These are phyloP conservation scores for Trypanosoma mega DNA, from an alignment of 208 protist species.

Conservation along the genomic window DNA sequence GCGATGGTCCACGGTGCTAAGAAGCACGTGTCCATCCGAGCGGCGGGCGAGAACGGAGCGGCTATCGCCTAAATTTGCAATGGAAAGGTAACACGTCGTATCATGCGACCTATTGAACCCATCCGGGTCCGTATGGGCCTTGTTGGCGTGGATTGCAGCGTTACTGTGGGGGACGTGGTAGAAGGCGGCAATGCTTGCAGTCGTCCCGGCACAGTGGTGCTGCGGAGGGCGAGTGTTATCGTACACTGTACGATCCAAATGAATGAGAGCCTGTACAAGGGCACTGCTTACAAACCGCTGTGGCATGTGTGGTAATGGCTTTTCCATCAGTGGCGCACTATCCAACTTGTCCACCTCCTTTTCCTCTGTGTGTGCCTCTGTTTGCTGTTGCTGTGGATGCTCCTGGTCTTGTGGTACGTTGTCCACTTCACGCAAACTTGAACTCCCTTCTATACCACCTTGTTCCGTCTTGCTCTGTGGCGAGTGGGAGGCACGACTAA, in stretches of 20 bases:
- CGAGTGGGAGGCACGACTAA: conserved; percentile 18
- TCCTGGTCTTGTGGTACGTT: no score
- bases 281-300: conserved; percentile 55
- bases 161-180: no score
- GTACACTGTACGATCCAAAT: conserved; percentile 65
- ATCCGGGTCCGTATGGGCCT: no score
- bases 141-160: not conserved
- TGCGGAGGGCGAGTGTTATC: conserved; percentile 25
- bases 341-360: not conserved
- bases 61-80: conserved; percentile 79
- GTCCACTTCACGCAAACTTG: no score
- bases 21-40: conserved; percentile 30
- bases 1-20: conserved; percentile 63
- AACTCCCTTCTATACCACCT: no score
- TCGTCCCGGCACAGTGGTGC: conserved; percentile 40
- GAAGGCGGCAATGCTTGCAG: conserved; percentile 44
- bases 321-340: no score
- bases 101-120: no score
- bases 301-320: no score
- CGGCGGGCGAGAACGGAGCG: conserved; percentile 57
- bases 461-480: no score
- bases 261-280: conserved; percentile 67
- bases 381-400: no score
- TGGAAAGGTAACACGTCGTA: conserved; percentile 30
- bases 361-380: no score